Percentiles rank a stretch among this genome's conserved stretches.
Conservation (phyloP, 1,284 basidiomycete genomes). For the Microbotryum violaceum region DNA sequence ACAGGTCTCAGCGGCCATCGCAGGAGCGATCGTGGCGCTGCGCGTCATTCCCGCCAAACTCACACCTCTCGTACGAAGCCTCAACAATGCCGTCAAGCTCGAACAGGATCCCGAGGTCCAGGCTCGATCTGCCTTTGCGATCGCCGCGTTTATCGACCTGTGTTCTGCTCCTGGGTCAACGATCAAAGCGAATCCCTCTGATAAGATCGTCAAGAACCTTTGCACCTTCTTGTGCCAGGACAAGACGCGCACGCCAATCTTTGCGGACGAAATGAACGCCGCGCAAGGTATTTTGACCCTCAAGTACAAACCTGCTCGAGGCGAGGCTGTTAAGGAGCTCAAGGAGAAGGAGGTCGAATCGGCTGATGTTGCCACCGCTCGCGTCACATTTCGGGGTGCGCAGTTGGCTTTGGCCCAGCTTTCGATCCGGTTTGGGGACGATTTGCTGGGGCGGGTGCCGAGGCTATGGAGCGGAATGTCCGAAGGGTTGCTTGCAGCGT, state of each 20-base stretch:
- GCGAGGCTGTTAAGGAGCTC: conserved; percentile 45
- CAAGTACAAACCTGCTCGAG: conserved; percentile 33
- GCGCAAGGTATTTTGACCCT: conserved; percentile 66
- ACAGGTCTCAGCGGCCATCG: conserved; percentile 79
- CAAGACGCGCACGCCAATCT: conserved; percentile 78
- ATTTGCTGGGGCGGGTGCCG: conserved; percentile 68
- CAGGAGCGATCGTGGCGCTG: conserved; percentile 81
- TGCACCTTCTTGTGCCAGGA: conserved; percentile 97
- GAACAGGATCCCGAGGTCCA: conserved; percentile 87
- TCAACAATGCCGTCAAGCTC: conserved; percentile 97
- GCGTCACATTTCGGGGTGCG: conserved; percentile 65
- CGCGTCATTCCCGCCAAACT: conserved; percentile 81
- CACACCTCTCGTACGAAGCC: conserved; percentile 89
- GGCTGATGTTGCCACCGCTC: conserved; percentile 48
- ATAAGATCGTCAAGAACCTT: conserved; percentile 96
- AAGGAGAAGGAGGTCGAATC: conserved; percentile 36
- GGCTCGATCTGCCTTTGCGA: conserved; percentile 74
- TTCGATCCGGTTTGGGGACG: conserved; percentile 66
- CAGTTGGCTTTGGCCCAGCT: conserved; percentile 72
- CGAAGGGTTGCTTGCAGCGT: conserved; percentile 64
- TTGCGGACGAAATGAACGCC: conserved; percentile 56
- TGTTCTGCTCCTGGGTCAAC: conserved; percentile 62
- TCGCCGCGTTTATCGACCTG: conserved; percentile 80
- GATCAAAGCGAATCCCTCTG: conserved; percentile 54
- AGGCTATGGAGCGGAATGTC: conserved; percentile 92